Evolutionary conservation across 768 basidiomycete species (phyloP).

Genomic region (Porpolomopsis calyptriformis): DNA sequence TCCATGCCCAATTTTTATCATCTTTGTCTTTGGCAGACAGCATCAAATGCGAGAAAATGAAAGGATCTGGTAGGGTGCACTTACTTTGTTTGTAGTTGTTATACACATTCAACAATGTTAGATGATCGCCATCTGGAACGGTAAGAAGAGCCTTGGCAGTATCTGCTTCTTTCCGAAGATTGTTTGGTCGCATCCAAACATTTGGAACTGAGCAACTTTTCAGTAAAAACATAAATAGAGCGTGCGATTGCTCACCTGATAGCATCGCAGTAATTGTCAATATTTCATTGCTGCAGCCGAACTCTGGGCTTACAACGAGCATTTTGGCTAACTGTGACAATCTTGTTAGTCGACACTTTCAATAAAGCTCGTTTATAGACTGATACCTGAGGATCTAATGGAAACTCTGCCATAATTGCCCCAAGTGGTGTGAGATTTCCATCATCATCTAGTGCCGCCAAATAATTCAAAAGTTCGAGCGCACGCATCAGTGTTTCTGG

Average conservation of each 20-base stretch:
- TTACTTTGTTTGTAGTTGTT: constrained; percentile 81
- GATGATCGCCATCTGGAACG: constrained; percentile 93
- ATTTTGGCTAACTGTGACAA: constrained; percentile 69
- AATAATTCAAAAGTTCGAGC: constrained; percentile 83
- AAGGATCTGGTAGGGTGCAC: constrained; percentile 14
- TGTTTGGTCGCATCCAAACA: constrained; percentile 87
- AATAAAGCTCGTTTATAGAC: neutral
- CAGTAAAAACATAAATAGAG: neutral
- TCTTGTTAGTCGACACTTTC: too few relatives aligned
- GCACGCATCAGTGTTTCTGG: constrained; percentile 97
- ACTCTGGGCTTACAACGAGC: constrained; percentile 89
- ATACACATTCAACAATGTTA: constrained; percentile 91
- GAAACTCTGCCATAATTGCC: constrained; percentile 93
- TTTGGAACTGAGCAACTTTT: constrained; percentile 55
- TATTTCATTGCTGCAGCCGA: constrained; percentile 93
- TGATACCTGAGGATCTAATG: constrained; percentile 84
- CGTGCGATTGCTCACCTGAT: constrained; percentile 48
- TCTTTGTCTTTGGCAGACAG: constrained; percentile 39
- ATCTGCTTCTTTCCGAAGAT: constrained; percentile 83
- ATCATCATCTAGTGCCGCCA: constrained; percentile 89
- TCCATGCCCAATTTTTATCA: constrained; percentile 87
- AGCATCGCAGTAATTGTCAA: constrained; percentile 94
- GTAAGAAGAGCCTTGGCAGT: constrained; percentile 80
- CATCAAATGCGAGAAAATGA: neutral
- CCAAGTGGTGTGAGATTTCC: constrained; percentile 84